These are phyloP conservation scores for Rosa persica DNA, from an alignment of 306 rosid species.

Conservation along the genomic window DNA sequence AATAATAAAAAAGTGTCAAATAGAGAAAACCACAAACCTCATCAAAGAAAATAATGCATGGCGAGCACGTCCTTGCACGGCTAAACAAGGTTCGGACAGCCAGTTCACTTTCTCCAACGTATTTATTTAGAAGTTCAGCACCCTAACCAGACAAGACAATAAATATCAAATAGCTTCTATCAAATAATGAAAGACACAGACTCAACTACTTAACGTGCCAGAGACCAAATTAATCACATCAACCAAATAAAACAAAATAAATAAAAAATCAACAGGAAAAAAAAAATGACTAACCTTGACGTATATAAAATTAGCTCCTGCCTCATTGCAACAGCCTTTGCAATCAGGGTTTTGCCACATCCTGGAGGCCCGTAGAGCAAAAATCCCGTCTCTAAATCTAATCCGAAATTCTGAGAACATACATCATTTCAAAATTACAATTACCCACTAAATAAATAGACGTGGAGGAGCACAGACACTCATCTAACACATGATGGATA, in stretches of 20 bases:
- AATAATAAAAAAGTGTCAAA: no score
- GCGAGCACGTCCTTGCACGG: no score
- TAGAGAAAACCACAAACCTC: no score
- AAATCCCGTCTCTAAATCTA: slow-evolving; percentile 56
- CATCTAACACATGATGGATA: no score
- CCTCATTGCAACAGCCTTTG: slow-evolving; percentile 84
- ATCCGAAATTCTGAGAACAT: slow-evolving; percentile 8
- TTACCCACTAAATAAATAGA: no score
- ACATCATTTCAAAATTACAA: slow-evolving; percentile 7
- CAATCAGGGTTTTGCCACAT: slow-evolving; percentile 84
- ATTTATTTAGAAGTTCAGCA: no score
- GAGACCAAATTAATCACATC: neutral
- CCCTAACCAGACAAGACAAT: no score
- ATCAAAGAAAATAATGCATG: no score
- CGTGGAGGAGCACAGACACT: no score
- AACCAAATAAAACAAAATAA: neutral
- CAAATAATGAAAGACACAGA: neutral
- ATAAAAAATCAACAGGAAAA: neutral
- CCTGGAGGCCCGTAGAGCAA: slow-evolving; percentile 92
- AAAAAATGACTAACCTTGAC: slow-evolving; percentile 41
- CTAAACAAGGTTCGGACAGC: no score
- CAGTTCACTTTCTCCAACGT: no score
- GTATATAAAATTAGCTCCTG: slow-evolving; percentile 82
- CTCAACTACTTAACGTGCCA: neutral
- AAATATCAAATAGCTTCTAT: no score